A percentile compares a stretch with the other conserved stretches of the same genome.
These are phyloP conservation scores for Suaeda aralocaspica DNA, from an alignment of 148 eudicot species.

Conservation along the genomic window DNA sequence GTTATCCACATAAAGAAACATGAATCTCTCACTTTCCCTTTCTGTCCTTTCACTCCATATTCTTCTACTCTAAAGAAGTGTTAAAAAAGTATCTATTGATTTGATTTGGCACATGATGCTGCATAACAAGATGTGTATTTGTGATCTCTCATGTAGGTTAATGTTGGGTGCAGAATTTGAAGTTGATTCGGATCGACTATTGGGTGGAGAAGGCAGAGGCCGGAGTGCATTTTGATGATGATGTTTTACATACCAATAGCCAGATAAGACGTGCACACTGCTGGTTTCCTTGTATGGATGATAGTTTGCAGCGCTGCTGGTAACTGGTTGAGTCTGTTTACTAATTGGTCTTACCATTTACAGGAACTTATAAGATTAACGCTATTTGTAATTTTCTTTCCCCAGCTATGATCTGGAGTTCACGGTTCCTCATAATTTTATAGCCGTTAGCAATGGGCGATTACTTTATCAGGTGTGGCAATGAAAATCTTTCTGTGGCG, in stretches of 20 bases:
- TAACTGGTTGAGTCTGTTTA: slow-evolving; percentile 28
- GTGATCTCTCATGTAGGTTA: slow-evolving; percentile 75
- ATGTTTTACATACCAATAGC: slow-evolving; percentile 78
- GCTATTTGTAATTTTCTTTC: slow-evolving; percentile 15
- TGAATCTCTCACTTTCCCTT: too few species aligned
- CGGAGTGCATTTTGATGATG: slow-evolving; percentile 78
- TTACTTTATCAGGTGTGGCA: slow-evolving; percentile 79
- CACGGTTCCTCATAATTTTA: slow-evolving; percentile 80
- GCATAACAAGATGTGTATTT: slow-evolving; percentile 40
- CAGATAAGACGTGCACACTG: slow-evolving; percentile 97
- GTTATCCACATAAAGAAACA: too few species aligned
- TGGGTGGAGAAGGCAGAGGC: slow-evolving; percentile 97
- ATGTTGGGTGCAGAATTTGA: slow-evolving; percentile 92
- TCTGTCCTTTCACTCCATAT: too few species aligned
- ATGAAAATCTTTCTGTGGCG: neutral
- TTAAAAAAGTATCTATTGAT: neutral
- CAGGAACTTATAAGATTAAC: slow-evolving; percentile 11
- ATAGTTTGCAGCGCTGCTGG: slow-evolving; percentile 86
- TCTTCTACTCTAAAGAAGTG: too few species aligned
- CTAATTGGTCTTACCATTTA: slow-evolving; percentile 12
- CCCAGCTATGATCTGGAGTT: slow-evolving; percentile 89
- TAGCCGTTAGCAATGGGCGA: slow-evolving; percentile 87
- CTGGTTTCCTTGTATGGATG: slow-evolving; percentile 99
- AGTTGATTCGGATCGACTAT: slow-evolving; percentile 75
- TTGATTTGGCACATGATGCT: slow-evolving; percentile 18